These are phyloP conservation scores for Dactylis glomerata DNA, from an alignment of 176 grass and related monocot species.

Conservation along the genomic window DNA sequence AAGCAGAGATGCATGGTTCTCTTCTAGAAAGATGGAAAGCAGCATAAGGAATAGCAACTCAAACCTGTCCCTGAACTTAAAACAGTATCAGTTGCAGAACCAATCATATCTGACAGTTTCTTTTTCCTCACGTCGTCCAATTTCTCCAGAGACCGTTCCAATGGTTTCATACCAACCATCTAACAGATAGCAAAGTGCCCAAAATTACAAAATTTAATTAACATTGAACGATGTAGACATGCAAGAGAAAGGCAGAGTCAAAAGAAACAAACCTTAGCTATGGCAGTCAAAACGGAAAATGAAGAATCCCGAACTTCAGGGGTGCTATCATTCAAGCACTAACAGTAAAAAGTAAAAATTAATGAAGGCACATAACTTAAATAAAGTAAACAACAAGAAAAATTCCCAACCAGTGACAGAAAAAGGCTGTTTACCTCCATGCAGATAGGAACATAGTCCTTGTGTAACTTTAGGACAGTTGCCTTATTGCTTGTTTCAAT, in stretches of 20 bases:
- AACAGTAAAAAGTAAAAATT: conserved; percentile 5
- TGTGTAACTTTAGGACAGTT: conserved; percentile 87
- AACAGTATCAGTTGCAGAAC: conserved; percentile 48
- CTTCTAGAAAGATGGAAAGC: conserved; percentile 1
- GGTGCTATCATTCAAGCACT: conserved; percentile 98
- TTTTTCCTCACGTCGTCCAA: conserved; percentile 98
- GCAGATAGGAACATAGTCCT: conserved; percentile 97
- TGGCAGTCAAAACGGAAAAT: conserved; percentile 77
- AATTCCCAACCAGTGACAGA: background rate
- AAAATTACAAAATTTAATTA: background rate
- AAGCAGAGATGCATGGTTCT: background rate
- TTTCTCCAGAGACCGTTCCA: conserved; percentile 93
- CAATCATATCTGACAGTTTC: conserved; percentile 98
- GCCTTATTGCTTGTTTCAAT: conserved; percentile 96
- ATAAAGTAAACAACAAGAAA: background rate
- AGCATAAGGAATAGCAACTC: background rate
- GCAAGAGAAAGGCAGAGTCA: background rate
- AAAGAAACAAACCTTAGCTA: conserved; percentile 76
- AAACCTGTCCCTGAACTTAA: conserved; percentile 65
- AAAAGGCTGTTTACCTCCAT: conserved; percentile 70
- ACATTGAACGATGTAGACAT: background rate
- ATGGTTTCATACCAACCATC: conserved; percentile 99
- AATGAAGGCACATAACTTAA: background rate
- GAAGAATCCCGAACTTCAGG: conserved; percentile 93
- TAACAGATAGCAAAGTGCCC: conserved; percentile 40